Evolutionary conservation across 192 early-diverging fungal genomes (phyloP).

Genomic region (Coemansia sp.): DNA sequence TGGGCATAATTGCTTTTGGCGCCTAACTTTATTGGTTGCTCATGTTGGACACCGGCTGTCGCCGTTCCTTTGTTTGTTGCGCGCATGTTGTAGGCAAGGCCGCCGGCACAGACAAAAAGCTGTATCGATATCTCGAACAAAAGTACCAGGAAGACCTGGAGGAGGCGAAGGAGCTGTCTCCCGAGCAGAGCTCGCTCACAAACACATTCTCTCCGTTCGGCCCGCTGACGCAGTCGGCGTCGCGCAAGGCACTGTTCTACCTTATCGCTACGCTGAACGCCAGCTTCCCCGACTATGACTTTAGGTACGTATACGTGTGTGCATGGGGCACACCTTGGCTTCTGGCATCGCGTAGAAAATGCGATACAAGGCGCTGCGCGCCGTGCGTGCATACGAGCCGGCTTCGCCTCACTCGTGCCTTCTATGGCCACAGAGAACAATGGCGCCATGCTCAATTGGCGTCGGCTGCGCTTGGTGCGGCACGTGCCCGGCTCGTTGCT

Average conservation of each 20-base stretch:
- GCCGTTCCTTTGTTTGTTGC: neutral
- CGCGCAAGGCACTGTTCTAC: conserved; percentile 88
- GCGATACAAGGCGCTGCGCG: neutral
- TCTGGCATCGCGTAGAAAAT: neutral
- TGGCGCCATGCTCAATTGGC: neutral
- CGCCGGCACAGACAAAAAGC: conserved; percentile 89
- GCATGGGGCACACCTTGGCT: conserved; percentile 17
- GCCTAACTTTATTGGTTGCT: neutral
- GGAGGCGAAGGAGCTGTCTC: conserved; percentile 61
- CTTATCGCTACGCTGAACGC: conserved; percentile 94
- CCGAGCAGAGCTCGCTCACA: conserved; percentile 61
- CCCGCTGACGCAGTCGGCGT: conserved; percentile 78
- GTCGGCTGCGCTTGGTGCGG: neutral
- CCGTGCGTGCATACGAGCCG: neutral
- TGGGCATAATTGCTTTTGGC: too few relatives aligned
- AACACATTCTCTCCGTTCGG: conserved; percentile 82
- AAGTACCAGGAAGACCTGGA: conserved; percentile 71
- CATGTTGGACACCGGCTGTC: neutral
- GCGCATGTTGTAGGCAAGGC: conserved; percentile 70
- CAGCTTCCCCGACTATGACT: conserved; percentile 96
- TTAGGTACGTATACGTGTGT: conserved; percentile 68
- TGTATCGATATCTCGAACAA: conserved; percentile 82
- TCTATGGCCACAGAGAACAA: neutral
- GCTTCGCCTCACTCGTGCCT: neutral
- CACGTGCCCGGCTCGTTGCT: neutral